Conservation (phyloP, 2,329 filamentous ascomycete genomes). For the Xylaria multiplex region DNA sequence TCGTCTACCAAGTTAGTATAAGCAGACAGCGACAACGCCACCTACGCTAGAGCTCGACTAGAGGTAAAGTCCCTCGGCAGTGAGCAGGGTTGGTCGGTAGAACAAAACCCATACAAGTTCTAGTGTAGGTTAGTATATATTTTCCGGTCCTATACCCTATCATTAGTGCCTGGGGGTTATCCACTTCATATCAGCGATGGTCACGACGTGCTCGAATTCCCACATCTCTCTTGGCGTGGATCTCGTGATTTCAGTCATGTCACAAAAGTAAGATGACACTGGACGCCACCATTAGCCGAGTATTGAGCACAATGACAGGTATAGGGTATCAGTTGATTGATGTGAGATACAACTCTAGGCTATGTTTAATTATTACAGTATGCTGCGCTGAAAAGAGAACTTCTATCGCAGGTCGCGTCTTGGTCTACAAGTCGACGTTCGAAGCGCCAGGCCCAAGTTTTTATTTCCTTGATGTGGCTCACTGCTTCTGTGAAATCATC, state of each 20-base stretch:
- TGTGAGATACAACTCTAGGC: slow-evolving; percentile 9
- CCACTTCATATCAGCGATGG: background rate
- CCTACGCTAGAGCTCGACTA: too few relatives aligned
- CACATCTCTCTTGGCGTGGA: background rate
- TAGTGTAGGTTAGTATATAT: too few relatives aligned
- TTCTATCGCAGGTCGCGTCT: slow-evolving; percentile 2
- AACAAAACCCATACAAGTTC: too few relatives aligned
- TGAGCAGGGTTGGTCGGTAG: background rate
- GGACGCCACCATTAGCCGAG: background rate
- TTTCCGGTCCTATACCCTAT: too few relatives aligned
- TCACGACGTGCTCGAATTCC: background rate
- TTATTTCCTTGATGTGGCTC: slow-evolving; percentile 20
- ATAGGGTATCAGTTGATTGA: slow-evolving; percentile 35
- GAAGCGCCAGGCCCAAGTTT: slow-evolving; percentile 22
- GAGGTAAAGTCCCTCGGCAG: background rate
- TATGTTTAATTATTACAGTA: slow-evolving; percentile 29
- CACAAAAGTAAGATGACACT: background rate
- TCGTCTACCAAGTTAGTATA: too few relatives aligned
- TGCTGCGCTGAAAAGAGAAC: background rate
- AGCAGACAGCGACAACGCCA: too few relatives aligned
- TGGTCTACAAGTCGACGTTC: slow-evolving; percentile 16
- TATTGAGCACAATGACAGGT: background rate
- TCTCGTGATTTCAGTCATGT: background rate
- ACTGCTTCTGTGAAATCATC: slow-evolving; percentile 51
- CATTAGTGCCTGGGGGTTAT: background rate